These are phyloP conservation scores for Euphorbia pulcherrima DNA, from an alignment of 345 rosid species.

Conservation along the genomic window DNA sequence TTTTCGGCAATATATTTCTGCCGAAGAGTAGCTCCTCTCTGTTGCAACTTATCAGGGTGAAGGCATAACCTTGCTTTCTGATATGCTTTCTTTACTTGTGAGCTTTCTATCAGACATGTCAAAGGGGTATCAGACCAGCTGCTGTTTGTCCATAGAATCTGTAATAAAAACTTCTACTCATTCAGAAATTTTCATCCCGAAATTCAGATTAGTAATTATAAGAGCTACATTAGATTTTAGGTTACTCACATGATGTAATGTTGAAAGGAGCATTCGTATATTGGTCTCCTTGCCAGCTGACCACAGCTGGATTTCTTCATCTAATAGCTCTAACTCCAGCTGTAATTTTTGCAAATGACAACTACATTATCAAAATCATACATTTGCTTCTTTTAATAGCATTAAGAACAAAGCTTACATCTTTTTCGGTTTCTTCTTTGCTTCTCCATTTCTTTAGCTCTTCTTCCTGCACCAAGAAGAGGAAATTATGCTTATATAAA, in stretches of 20 bases:
- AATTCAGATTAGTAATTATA: not conserved
- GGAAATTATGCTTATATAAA: not conserved
- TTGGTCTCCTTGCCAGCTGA: conserved; percentile 70
- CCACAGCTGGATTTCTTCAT: conserved; percentile 68
- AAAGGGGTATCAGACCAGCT: conserved; percentile 64
- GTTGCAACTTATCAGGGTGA: conserved; percentile 91
- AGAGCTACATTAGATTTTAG: not conserved
- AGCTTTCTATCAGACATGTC: conserved; percentile 53
- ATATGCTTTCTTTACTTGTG: conserved; percentile 84
- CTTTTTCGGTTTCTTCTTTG: conserved; percentile 38
- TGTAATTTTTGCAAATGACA: conserved; percentile 20
- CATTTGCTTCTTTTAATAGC: not conserved
- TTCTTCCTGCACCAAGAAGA: conserved; percentile 34
- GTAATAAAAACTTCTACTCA: conserved; percentile 5
- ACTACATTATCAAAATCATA: not conserved
- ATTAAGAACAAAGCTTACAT: conserved; percentile 25
- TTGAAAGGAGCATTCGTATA: conserved; percentile 69
- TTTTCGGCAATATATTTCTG: conserved; percentile 71
- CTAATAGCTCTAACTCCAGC: conserved; percentile 53
- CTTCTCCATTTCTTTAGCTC: conserved; percentile 35
- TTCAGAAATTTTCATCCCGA: not conserved
- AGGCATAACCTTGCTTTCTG: conserved; percentile 90
- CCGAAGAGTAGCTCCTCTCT: conserved; percentile 60
- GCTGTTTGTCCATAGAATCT: conserved; percentile 78
- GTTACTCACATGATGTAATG: conserved; percentile 60